Percentiles rank a stretch among this genome's conserved stretches.
Conservation (phyloP, 345 rosid genomes). For the Bruguiera sexangula region DNA sequence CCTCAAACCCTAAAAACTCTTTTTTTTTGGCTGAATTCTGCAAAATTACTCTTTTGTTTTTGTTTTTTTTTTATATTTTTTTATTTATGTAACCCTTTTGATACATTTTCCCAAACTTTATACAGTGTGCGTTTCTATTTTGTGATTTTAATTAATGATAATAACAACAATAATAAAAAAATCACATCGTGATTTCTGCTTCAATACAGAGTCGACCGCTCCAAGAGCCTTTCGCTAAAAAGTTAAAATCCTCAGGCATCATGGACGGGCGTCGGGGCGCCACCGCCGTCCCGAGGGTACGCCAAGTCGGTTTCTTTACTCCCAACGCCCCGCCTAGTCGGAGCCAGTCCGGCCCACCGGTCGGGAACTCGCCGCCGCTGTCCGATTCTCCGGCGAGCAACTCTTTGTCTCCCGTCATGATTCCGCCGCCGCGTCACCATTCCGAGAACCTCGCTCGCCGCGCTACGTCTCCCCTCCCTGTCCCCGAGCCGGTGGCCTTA, state of each 20-base stretch:
- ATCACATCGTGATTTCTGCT: no score
- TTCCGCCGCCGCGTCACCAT: conserved; percentile 70
- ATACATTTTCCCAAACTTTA: no score
- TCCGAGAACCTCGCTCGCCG: conserved; percentile 53
- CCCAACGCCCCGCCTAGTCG: conserved; percentile 43
- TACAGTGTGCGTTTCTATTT: no score
- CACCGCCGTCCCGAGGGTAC: conserved; percentile 57
- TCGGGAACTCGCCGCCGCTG: conserved; percentile 40
- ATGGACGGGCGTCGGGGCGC: conserved; percentile 53
- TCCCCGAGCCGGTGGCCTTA: conserved; percentile 15
- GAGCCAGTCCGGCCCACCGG: conserved; percentile 47
- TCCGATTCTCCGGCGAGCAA: conserved; percentile 50
- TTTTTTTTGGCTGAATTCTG: no score
- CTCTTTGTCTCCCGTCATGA: conserved; percentile 56
- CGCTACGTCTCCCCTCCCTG: conserved; percentile 60
- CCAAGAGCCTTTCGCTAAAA: neutral
- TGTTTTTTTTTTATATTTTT: no score
- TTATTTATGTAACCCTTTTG: no score
- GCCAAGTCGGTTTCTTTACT: conserved; percentile 72
- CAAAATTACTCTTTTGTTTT: no score
- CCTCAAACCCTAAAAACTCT: no score
- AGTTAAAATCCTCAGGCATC: conserved; percentile 6
- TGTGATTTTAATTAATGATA: no score
- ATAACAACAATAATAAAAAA: no score
- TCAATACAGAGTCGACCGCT: no score